Base-by-base conservation (phyloP, 345 rosid genomes). In the Camelina neglecta region DNA sequence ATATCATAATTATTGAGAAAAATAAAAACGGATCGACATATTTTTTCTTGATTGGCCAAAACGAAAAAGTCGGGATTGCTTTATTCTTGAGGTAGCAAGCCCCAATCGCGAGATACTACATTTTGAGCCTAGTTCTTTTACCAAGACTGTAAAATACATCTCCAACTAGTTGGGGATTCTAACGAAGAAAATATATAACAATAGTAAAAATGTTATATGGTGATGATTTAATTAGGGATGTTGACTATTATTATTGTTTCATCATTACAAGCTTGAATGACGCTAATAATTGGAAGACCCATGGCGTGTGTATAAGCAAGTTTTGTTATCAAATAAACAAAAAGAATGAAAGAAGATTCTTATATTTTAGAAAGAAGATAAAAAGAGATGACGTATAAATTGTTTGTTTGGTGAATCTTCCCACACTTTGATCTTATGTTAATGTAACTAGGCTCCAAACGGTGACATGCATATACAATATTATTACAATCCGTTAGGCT, bases 281-380 rank as follows among this genome's bases (percentile, higher is more conserved):
- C 35, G 36, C 36, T 58, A 18, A 60, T 36, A 48, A 35, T 12
- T 72, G 15, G 10, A 51, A 26, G 69, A 72, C 31, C 20, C 51
- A 72, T 61, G 41, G n/a, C 67, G 48, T 49, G 48, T 49, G 29
- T 60, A 36, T 20, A 51, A 62, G 51, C 42, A 24, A 31, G 61
- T 16, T 72, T 72, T 50, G 54, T 31, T 72, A 72, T 62, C 53
- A 51, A 51, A 62, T 62, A 53, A 50, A 72, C 29, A 61, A 24
- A 60, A 4, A 54, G 24, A 29, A 29, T 4, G 0, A 9, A 26
- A 35, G 9, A 35, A 60, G 26, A 12, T 15, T 20, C 35, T 8
- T 67, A 6, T 15, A 49, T 0, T 23, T 23, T 53, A 60, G 1
- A 21, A 45, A 64, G 13, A 42, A 24, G 7, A 63, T 13, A 8